Conservation (phyloP, 2,329 filamentous ascomycete genomes). For the Kalmusia sp. region DNA sequence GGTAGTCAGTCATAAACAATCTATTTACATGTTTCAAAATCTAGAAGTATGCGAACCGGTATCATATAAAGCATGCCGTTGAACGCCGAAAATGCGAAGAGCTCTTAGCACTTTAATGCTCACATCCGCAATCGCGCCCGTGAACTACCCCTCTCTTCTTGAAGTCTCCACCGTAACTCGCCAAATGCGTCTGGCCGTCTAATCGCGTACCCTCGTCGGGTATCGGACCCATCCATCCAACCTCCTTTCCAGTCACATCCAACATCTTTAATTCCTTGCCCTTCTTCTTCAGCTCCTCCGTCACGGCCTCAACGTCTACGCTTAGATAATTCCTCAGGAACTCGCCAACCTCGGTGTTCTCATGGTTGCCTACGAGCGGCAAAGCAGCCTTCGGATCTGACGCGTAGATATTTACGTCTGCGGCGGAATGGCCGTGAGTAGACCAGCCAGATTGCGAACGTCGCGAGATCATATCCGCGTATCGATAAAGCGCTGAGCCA, state of each 20-base stretch:
- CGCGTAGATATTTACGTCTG: constrained; percentile 96
- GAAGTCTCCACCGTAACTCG: constrained; percentile 44
- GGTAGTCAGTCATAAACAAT: neutral
- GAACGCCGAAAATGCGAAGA: constrained; percentile 3
- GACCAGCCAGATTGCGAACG: constrained; percentile 92
- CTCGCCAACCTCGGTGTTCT: constrained; percentile 90
- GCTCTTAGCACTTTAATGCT: constrained; percentile 21
- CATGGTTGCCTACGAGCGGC: constrained; percentile 80
- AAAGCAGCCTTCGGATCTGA: constrained; percentile 70
- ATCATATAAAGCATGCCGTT: neutral
- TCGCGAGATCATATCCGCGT: constrained; percentile 86
- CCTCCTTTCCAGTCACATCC: constrained; percentile 33
- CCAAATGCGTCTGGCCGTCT: constrained; percentile 56
- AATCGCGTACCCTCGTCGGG: constrained; percentile 51
- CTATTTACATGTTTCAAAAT: neutral
- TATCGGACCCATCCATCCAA: constrained; percentile 53
- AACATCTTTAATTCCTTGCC: constrained; percentile 39
- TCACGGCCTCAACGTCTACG: constrained; percentile 80
- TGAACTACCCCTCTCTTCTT: constrained; percentile 42
- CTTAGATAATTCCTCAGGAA: constrained; percentile 82
- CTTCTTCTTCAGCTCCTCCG: constrained; percentile 73
- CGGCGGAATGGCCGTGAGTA: constrained; percentile 86
- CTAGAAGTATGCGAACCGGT: neutral
- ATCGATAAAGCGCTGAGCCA: constrained; percentile 63
- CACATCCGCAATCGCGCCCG: constrained; percentile 38